A percentile compares a stretch with the other conserved stretches of the same genome.
These are phyloP conservation scores for Pseudogymnoascus sp. DNA, from an alignment of 2,329 filamentous ascomycete genomes.

Conservation along the genomic window DNA sequence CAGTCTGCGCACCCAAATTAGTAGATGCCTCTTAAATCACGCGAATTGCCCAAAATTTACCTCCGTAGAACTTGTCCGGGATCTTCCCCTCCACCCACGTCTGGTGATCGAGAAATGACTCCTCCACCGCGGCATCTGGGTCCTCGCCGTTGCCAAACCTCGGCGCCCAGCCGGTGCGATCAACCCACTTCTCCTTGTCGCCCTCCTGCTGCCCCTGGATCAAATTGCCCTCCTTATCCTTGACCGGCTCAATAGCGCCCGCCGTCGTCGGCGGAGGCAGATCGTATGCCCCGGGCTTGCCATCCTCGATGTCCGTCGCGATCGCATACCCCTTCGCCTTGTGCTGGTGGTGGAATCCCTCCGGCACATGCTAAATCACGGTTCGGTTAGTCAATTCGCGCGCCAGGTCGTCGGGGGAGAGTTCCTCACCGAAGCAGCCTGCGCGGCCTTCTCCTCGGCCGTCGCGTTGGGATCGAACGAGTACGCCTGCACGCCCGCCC, in stretches of 20 bases:
- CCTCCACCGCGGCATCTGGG: slow-evolving; percentile 38
- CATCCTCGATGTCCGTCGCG: slow-evolving; percentile 71
- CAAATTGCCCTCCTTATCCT: slow-evolving; percentile 40
- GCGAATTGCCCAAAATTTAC: slow-evolving; percentile 36
- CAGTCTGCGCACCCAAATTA: slow-evolving; percentile 53
- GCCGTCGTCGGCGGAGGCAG: slow-evolving; percentile 66
- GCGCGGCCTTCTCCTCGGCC: slow-evolving; percentile 73
- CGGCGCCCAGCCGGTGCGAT: slow-evolving; percentile 76
- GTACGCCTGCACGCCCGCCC: slow-evolving; percentile 71
- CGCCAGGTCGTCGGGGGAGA: neutral
- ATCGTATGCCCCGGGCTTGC: slow-evolving; percentile 60
- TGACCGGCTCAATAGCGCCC: slow-evolving; percentile 47
- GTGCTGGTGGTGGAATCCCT: slow-evolving; percentile 53
- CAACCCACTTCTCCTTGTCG: slow-evolving; percentile 45
- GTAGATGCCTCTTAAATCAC: neutral
- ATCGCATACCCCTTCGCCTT: slow-evolving; percentile 60
- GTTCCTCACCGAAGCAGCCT: slow-evolving; percentile 62
- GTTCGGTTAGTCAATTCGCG: slow-evolving; percentile 6
- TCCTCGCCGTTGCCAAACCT: slow-evolving; percentile 65
- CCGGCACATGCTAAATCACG: slow-evolving; percentile 48
- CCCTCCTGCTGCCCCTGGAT: slow-evolving; percentile 43
- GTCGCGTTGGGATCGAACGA: slow-evolving; percentile 81
- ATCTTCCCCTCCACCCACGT: slow-evolving; percentile 78
- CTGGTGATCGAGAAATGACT: slow-evolving; percentile 75
- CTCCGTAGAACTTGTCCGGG: slow-evolving; percentile 84